Base-by-base conservation (phyloP, 2,329 filamentous ascomycete species). In the Ustulina deusta region DNA sequence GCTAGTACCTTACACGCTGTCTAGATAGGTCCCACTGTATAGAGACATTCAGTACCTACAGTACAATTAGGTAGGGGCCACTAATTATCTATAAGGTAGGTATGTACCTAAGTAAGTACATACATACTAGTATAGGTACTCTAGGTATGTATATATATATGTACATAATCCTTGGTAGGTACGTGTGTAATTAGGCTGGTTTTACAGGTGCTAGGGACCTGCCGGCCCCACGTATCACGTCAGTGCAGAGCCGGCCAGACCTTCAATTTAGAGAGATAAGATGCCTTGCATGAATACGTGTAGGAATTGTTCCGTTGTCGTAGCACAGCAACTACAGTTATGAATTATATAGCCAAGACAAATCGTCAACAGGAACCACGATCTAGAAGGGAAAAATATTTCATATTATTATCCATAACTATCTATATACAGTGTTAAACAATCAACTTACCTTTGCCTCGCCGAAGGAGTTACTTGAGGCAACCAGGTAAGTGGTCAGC, bases 211-310 rank as follows among this genome's bases (percentile, higher is more conserved):
- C n/a, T n/a, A 38, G 17, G 13, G 13, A 38, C 46, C 5, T 25
- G 15, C 32, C 13, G 7, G 60, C 67, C 67, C 67, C 67, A 69
- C 67, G 63, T 61, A 66, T 65, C 67, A 69, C 67, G 67, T 69
- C 67, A 69, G 58, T 60, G 46, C 32, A 11, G 42, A 66, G 38
- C 38, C 36, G 44, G 46, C 20, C 42, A 44, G n/a, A 9, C n/a
- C 11, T 22, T 34, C 32, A 36, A 54, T 22, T 34, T 36, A 32
- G 13, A 13, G 40, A 49, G 51, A 64, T 60, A 55, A 55, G 27
- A 55, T 61, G 48, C 56, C 61, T 48, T 54, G 60, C 48, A 61
- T 60, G 32, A 15, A 40, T 46, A 55, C 34, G 6, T 62, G n/a
- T 36, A 52, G 38, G 22, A 17, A n/a, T 11, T 20, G 11, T 17